phyloP scores from a whole-genome alignment of 1,284 basidiomycete genomes.

The Malassezia brasiliensis region DNA sequence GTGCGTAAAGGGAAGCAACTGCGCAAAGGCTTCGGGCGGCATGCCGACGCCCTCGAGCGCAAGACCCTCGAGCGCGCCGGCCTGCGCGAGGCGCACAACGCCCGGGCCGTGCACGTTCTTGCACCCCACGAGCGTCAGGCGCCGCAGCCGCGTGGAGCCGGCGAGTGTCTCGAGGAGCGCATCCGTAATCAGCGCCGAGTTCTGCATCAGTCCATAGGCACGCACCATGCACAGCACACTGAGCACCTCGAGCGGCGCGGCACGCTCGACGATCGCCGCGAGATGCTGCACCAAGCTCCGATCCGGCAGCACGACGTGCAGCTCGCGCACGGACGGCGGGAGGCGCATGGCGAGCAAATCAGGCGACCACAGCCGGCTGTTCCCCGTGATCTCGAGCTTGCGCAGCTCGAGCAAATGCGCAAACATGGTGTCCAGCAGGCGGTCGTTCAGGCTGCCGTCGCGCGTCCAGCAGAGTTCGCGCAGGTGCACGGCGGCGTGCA shows the following conservation, averaged over 20 bases:
- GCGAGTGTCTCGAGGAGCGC: conserved; percentile 22
- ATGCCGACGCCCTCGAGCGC: conserved; percentile 32
- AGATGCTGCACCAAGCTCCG: conserved; percentile 5
- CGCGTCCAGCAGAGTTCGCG: conserved; percentile 38
- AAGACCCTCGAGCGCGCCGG: conserved; percentile 22
- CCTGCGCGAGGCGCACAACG: conserved; percentile 23
- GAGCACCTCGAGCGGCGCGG: conserved; percentile 12
- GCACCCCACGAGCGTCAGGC: conserved; percentile 35
- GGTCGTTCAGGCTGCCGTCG: conserved; percentile 39
- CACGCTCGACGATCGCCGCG: conserved; percentile 1
- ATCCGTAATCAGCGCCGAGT: conserved; percentile 20
- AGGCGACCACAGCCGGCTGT: conserved; percentile 29
- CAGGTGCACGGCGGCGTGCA: conserved; percentile 23
- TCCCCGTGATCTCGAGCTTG: conserved; percentile 35
- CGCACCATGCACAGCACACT: conserved; percentile 31
- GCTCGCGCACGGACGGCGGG: conserved; percentile 10
- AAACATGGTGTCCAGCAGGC: conserved; percentile 24
- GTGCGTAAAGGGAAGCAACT: background rate
- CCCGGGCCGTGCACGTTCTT: conserved; percentile 30
- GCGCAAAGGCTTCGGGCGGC: background rate
- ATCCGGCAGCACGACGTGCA: conserved; percentile 21
- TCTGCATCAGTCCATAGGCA: conserved; percentile 19
- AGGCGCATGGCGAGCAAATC: conserved; percentile 21
- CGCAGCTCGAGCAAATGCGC: conserved; percentile 17
- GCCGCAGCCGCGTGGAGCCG: conserved; percentile 10